A percentile compares a stretch with the other conserved stretches of the same genome.
Conservation (phyloP, 345 rosid genomes). For the Noccaea caerulescens region DNA sequence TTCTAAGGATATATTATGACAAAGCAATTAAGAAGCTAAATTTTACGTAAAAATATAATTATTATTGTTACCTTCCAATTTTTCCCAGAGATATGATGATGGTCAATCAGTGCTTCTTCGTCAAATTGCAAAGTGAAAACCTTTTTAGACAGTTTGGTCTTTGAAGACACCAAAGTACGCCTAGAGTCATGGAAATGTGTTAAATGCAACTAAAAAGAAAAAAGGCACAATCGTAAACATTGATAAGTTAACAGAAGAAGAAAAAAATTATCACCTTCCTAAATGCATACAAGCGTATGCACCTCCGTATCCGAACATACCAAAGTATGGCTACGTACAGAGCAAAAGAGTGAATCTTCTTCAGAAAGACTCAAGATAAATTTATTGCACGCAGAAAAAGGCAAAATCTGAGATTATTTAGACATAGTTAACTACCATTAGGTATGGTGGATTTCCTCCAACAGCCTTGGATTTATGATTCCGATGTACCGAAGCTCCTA, state of each 20-base stretch:
- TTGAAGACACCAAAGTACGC: conserved; percentile 66
- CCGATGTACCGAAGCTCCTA: conserved; percentile 74
- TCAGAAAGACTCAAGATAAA: background rate
- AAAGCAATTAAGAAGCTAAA: conserved; percentile 5
- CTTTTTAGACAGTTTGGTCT: conserved; percentile 58
- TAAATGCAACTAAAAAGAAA: background rate
- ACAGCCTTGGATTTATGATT: conserved; percentile 48
- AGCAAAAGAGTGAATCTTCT: conserved; percentile 22
- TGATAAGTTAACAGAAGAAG: background rate
- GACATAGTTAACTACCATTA: conserved; percentile 48
- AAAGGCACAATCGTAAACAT: background rate
- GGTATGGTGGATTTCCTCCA: conserved; percentile 73
- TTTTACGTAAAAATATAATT: conserved; percentile 4
- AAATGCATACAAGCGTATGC: conserved; percentile 37
- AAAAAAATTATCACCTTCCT: conserved; percentile 31
- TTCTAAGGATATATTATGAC: background rate
- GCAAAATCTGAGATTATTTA: background rate
- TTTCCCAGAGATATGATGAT: conserved; percentile 42
- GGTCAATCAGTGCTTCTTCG: conserved; percentile 54
- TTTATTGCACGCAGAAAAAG: background rate
- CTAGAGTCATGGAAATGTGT: conserved; percentile 40
- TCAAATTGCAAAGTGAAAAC: conserved; percentile 58
- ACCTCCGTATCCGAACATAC: conserved; percentile 45
- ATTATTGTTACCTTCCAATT: conserved; percentile 57
- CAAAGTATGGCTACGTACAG: conserved; percentile 44